Conservation (phyloP, 176 grass and related monocot genomes). For the Elymus sibiricus region DNA sequence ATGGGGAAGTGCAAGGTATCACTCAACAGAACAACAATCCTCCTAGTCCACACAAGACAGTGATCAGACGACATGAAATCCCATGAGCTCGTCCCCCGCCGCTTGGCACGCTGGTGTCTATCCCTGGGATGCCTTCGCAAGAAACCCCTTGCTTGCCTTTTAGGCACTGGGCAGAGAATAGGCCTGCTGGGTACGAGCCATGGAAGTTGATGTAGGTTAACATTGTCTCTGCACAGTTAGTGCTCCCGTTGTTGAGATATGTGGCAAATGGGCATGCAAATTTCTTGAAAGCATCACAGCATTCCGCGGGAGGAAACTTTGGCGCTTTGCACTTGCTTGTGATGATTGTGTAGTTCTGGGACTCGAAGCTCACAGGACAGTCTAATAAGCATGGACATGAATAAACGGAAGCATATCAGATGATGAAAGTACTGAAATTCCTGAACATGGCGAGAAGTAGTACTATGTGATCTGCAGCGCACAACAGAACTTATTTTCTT, state of each 20-base stretch:
- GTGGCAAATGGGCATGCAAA: slow-evolving; percentile 47
- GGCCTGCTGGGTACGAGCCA: slow-evolving; percentile 55
- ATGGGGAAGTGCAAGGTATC: too few relatives aligned
- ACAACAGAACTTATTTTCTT: too few relatives aligned
- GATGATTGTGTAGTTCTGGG: slow-evolving; percentile 59
- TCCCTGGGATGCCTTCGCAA: slow-evolving; percentile 6
- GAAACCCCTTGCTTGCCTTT: slow-evolving; percentile 14
- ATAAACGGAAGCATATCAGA: not conserved
- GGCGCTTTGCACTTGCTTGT: slow-evolving; percentile 69
- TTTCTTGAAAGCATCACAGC: slow-evolving; percentile 53
- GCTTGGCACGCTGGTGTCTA: not conserved
- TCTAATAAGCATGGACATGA: slow-evolving; percentile 20
- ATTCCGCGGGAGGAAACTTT: slow-evolving; percentile 24
- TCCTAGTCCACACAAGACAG: too few relatives aligned
- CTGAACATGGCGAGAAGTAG: too few relatives aligned
- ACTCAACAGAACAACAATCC: too few relatives aligned
- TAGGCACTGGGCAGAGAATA: slow-evolving; percentile 50
- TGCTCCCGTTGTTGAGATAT: slow-evolving; percentile 44
- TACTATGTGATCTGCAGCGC: too few relatives aligned
- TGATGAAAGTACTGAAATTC: too few relatives aligned
- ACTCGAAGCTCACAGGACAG: slow-evolving; percentile 54
- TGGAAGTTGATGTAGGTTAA: slow-evolving; percentile 64
- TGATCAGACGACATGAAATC: not conserved
- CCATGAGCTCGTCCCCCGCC: not conserved
- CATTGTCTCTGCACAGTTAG: slow-evolving; percentile 44